A percentile compares a stretch with the other conserved stretches of the same genome.
phyloP scores from a whole-genome alignment of 2,329 filamentous ascomycete genomes.

The Fusarium paranaense region DNA sequence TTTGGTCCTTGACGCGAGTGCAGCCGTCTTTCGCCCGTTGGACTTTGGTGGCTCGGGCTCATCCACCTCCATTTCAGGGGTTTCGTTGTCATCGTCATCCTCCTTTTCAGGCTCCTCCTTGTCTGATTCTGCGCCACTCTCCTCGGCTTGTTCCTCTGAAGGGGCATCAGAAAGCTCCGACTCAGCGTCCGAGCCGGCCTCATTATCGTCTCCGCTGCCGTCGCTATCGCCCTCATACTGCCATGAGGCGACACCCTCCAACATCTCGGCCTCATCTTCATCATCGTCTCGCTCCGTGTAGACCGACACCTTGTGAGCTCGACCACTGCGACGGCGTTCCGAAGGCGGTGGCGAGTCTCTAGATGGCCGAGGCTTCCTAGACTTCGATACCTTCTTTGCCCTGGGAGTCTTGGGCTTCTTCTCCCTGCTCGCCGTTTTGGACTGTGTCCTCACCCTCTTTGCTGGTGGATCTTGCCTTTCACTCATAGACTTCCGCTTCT shows the following conservation, averaged over 20 bases:
- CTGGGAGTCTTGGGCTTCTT: constrained; percentile 54
- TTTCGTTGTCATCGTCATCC: constrained; percentile 19
- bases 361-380: constrained; percentile 44
- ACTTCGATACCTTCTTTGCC: constrained; percentile 50
- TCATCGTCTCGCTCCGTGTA: constrained; percentile 69
- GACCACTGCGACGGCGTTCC: constrained; percentile 69
- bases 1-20: constrained; percentile 36
- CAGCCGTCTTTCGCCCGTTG: constrained; percentile 40
- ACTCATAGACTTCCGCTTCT: constrained; percentile 69
- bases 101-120: constrained; percentile 13
- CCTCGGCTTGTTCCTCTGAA: constrained; percentile 22
- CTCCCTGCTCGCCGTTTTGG: constrained; percentile 51
- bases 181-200: constrained; percentile 22
- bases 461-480: constrained; percentile 60
- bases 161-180: constrained; percentile 41
- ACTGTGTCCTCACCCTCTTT: constrained; percentile 53
- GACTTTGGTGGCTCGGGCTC: constrained; percentile 38
- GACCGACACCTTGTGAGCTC: constrained; percentile 58
- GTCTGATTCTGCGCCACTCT: constrained; percentile 22
- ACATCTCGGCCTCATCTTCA: constrained; percentile 71
- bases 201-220: constrained; percentile 36
- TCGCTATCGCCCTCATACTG: constrained; percentile 56
- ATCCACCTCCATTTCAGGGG: constrained; percentile 30
- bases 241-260: constrained; percentile 70
- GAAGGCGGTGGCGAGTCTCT: constrained; percentile 51